Conservation (phyloP, 257 asterid species). For the Dorcoceras hygrometricum region DNA sequence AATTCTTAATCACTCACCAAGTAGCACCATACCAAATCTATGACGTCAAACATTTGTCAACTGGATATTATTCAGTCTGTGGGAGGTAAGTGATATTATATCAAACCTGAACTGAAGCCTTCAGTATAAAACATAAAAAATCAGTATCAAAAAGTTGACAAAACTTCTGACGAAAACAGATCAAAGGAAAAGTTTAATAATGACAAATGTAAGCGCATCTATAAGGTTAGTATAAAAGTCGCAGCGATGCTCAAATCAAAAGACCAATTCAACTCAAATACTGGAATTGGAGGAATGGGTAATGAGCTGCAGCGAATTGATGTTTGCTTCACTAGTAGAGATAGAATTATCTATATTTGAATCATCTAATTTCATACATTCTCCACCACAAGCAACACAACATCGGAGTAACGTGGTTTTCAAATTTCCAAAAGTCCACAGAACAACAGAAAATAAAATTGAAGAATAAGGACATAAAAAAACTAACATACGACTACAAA, state of each 20-base stretch:
- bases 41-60: background rate
- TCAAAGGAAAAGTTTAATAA: background rate
- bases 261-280: background rate
- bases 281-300: background rate
- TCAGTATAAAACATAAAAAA: background rate
- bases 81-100: background rate
- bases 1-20: background rate
- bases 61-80: background rate
- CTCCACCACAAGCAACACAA: background rate
- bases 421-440: background rate
- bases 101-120: background rate
- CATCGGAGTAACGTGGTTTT: background rate
- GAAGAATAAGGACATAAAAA: background rate
- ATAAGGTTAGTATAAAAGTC: background rate
- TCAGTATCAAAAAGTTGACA: constrained; percentile 5
- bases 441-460: background rate
- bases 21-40: background rate
- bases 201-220: background rate
- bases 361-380: background rate
- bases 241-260: background rate
- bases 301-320: background rate
- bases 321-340: background rate
- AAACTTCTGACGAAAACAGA: background rate
- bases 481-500: too few relatives aligned
- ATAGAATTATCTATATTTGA: background rate